Percentiles rank a stretch among this genome's conserved stretches.
Conservation (phyloP, 441 rosid species). For the Iberis amara region DNA sequence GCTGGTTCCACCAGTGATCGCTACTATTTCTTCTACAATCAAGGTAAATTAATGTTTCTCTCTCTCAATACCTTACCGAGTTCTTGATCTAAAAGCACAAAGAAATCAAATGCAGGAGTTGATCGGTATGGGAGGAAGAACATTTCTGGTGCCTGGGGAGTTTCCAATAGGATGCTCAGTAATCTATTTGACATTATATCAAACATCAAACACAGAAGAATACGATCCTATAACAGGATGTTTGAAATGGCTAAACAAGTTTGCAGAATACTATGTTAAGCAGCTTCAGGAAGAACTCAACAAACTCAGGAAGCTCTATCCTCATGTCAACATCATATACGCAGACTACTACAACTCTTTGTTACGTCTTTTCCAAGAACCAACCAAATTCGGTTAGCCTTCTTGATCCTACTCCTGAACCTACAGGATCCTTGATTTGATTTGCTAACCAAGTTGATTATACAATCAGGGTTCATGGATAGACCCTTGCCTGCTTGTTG, state of each 20-base stretch:
- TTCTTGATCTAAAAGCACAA: not conserved
- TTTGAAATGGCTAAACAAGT: constrained; percentile 37
- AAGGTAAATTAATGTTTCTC: constrained; percentile 29
- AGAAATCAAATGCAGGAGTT: constrained; percentile 32
- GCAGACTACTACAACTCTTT: constrained; percentile 39
- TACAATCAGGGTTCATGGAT: constrained; percentile 27
- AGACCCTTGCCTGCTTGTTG: constrained; percentile 37
- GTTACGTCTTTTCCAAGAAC: constrained; percentile 27
- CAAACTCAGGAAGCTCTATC: constrained; percentile 28
- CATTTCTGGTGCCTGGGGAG: constrained; percentile 45
- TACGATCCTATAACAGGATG: constrained; percentile 42
- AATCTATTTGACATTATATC: constrained; percentile 25
- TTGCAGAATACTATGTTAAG: constrained; percentile 34
- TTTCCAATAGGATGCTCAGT: constrained; percentile 40
- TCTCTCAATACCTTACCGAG: not conserved
- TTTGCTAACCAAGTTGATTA: constrained; percentile 1
- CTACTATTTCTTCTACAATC: constrained; percentile 33
- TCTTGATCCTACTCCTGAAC: not conserved
- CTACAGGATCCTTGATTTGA: not conserved
- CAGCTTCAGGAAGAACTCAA: constrained; percentile 32
- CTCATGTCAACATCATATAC: constrained; percentile 39
- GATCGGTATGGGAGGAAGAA: constrained; percentile 39
- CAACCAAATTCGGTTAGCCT: constrained; percentile 36
- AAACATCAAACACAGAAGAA: constrained; percentile 19
- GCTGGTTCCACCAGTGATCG: constrained; percentile 36